These are phyloP conservation scores for Cerrena zonata DNA, from an alignment of 1,284 basidiomycete genomes.

Conservation along the genomic window DNA sequence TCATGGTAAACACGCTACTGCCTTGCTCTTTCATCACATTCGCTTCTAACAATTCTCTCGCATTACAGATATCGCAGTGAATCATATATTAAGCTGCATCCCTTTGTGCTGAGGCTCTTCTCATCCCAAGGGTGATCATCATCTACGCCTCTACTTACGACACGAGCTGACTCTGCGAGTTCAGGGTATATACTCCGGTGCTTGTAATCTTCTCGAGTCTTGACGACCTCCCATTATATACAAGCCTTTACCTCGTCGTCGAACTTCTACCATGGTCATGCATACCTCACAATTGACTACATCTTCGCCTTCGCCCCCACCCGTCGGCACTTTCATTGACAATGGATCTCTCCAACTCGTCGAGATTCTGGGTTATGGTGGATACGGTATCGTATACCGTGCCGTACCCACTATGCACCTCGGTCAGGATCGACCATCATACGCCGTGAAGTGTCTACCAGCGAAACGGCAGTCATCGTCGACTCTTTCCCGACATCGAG, in stretches of 20 bases:
- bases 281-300: constrained; percentile 35
- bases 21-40: constrained; percentile 30
- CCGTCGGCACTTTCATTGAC: constrained; percentile 75
- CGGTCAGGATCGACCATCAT: constrained; percentile 44
- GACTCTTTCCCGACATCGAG: constrained; percentile 31
- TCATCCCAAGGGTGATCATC: constrained; percentile 16
- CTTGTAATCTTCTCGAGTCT: constrained; percentile 2
- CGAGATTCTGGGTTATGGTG: constrained; percentile 86
- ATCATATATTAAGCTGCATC: constrained; percentile 21
- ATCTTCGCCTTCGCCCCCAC: constrained; percentile 50
- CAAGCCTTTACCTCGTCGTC: constrained; percentile 2
- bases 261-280: constrained; percentile 42
- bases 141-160: constrained; percentile 4
- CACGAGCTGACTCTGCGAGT: constrained; percentile 7
- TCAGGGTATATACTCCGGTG: constrained; percentile 7
- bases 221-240: constrained; percentile 4
- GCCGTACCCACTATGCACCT: constrained; percentile 60
- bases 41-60: constrained; percentile 10
- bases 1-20: constrained; percentile 35
- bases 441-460: constrained; percentile 88
- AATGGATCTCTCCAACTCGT: constrained; percentile 80
- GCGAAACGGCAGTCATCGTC: constrained; percentile 41
- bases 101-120: constrained; percentile 15
- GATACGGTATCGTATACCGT: constrained; percentile 94
- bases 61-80: not conserved